Conservation (phyloP, 345 rosid genomes). For the Eucalyptus sp. region DNA sequence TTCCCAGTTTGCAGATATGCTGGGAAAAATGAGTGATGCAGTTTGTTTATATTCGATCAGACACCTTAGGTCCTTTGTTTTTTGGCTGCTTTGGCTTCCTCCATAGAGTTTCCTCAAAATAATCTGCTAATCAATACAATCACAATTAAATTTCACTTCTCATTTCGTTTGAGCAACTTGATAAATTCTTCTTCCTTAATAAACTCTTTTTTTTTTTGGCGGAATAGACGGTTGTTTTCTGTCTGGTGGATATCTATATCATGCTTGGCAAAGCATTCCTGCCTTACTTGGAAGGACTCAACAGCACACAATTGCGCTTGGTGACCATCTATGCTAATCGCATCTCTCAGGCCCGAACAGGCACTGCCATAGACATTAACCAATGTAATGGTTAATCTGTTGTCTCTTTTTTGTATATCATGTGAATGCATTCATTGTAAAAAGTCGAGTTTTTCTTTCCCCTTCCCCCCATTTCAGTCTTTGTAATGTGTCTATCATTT, state of each 20-base stretch:
- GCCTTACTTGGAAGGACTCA: slow-evolving; percentile 88
- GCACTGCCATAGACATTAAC: slow-evolving; percentile 43
- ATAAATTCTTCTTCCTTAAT: background rate
- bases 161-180: background rate
- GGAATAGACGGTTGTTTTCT: slow-evolving; percentile 93
- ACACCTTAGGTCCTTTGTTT: background rate
- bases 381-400: background rate
- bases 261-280: slow-evolving; percentile 96
- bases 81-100: background rate
- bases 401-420: slow-evolving; percentile 34
- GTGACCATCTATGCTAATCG: slow-evolving; percentile 96
- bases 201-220: background rate
- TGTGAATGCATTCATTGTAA: slow-evolving; percentile 25
- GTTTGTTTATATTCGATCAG: background rate
- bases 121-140: background rate
- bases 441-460: background rate
- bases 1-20: background rate
- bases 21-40: background rate
- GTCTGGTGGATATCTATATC: slow-evolving; percentile 94
- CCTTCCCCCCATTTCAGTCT: background rate
- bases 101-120: background rate
- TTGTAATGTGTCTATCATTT: background rate
- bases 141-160: background rate
- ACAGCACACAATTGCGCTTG: slow-evolving; percentile 78
- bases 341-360: slow-evolving; percentile 96